Conservation (phyloP, 495 filamentous ascomycete genomes). For the Recurvomyces mirabilis region DNA sequence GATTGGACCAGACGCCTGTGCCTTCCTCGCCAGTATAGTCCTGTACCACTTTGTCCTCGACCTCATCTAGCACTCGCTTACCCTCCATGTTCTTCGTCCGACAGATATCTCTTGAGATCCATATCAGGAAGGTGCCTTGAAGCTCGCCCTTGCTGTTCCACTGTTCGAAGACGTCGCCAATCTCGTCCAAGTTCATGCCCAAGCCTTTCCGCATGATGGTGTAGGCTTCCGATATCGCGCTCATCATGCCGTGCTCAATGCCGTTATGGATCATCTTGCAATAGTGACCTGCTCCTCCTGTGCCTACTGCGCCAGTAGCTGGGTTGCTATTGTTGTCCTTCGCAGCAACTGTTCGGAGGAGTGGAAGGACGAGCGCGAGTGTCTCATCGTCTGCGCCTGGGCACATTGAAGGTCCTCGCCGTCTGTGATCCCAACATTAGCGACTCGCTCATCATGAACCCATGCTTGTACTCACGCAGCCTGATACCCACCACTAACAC, state of each 20-base stretch:
- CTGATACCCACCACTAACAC: slow-evolving; percentile 61
- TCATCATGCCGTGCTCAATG: slow-evolving; percentile 63
- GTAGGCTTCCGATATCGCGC: slow-evolving; percentile 53
- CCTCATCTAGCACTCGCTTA: slow-evolving; percentile 48
- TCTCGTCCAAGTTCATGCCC: slow-evolving; percentile 49
- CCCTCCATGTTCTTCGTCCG: slow-evolving; percentile 31
- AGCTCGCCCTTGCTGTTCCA: slow-evolving; percentile 54
- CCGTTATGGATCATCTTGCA: slow-evolving; percentile 75
- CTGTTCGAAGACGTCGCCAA: slow-evolving; percentile 46
- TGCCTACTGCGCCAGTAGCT: slow-evolving; percentile 52
- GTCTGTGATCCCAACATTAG: slow-evolving; percentile 14
- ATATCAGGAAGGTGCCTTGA: slow-evolving; percentile 46
- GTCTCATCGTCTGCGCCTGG: slow-evolving; percentile 51
- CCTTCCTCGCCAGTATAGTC: slow-evolving; percentile 58
- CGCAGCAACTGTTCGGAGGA: slow-evolving; percentile 50
- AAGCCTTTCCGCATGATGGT: slow-evolving; percentile 50
- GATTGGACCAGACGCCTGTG: slow-evolving; percentile 54
- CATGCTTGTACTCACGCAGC: slow-evolving; percentile 35
- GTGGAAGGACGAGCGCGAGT: slow-evolving; percentile 49
- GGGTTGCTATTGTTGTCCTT: slow-evolving; percentile 47
- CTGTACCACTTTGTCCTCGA: slow-evolving; percentile 69
- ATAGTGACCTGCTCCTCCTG: slow-evolving; percentile 56
- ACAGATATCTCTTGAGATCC: slow-evolving; percentile 55
- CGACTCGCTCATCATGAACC: background rate
- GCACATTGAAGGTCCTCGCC: slow-evolving; percentile 53